Base-by-base conservation (phyloP, 2,329 filamentous ascomycete species). In the Penicillium sp. region DNA sequence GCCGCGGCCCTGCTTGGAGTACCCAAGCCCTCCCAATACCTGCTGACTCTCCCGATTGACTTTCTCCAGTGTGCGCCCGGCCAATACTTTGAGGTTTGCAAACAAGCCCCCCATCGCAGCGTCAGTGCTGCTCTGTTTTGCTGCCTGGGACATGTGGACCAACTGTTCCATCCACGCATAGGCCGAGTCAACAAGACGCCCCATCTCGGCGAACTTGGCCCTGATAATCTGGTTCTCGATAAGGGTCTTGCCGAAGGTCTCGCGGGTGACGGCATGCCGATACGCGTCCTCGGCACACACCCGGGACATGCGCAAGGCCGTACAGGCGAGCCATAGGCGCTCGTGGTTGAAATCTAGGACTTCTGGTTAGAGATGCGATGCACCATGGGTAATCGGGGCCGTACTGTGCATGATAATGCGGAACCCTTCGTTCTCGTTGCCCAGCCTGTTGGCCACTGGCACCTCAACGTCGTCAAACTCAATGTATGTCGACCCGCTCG, bases 391-490 rank as follows among this genome's bases (percentile, higher is more conserved):
- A 23, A 2, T 29, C 2, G 52, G 6, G 7, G 11, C 19, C 69
- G 9, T 59, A 70, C 70, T 94, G 76, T 85, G 86, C 70, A 94
- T 82, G 69, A 94, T 91, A 38, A 94, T 90, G 59, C 88, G 85
- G 70, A 94, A 92, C 4, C 91, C 91, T 78, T 92, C 90, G 81
- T 93, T 87, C 78, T 94, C 91, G 73, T 90, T 80, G 60, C 91
- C 91, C 9, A 95, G 81, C 9, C 94, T 80, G 75, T 93, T 88
- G 72, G 87, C 84, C 0, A 86, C 88, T 0, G 91, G 91, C 0
- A 94, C 91, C 79, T 91, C 91, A 73, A 92, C 91, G 66, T 55
- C 89, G 76, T 93, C 90, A 75, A 91, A 93, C 55, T 91, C 91
- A 70, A 94, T 85, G 74, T 86, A 93, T 3, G 90, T 85, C 0